Base-by-base conservation (phyloP, 2,329 filamentous ascomycete genomes). In the Pyrenophora seminiperda region DNA sequence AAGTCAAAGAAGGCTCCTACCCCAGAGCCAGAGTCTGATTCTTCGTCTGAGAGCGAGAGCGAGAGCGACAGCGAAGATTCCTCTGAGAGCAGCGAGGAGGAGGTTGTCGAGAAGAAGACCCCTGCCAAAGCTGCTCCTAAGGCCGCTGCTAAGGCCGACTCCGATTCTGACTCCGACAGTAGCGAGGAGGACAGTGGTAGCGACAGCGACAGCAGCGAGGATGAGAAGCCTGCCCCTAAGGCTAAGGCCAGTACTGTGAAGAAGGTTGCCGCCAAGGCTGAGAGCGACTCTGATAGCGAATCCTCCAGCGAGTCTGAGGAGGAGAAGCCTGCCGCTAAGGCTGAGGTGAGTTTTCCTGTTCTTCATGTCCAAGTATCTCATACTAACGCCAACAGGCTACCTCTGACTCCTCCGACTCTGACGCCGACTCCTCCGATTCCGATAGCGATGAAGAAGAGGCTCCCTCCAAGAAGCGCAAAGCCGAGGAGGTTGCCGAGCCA, bases 391-490 rank as follows among this genome's bases (percentile, higher is more conserved):
- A 18, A 7, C 32, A 70, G 61, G 74, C 74, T 38, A 24, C 45
- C 34, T 38, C 46, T 19, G 42, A 47, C 30, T 65, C 65, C 47
- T 73, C 71, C 54, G 70, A 66, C 22, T 70, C 71, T 22, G 65
- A 62, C 32, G 61, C 60, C 18, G 52, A 57, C 41, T 69, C 67
- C 33, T 65, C 64, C 52, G 67, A 65, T 45, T 62, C 63, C 41
- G 61, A 66, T 37, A 65, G 62, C 41, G 63, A 64, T 27, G 66
- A 73, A 33, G 62, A 67, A 39, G 75, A 73, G 50, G 66, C 68
- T 51, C 74, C 77, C 57, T 77, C 79, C 63, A 87, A 86, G 81
- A 87, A 87, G 82, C 83, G 84, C 74, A 87, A 87, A 81, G 83
- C 83, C 44, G 82, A 83, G 53, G 77, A 75, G 37, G 76, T 77